Conservation (phyloP, 2,329 filamentous ascomycete species). For the Fusarium aywerte region DNA sequence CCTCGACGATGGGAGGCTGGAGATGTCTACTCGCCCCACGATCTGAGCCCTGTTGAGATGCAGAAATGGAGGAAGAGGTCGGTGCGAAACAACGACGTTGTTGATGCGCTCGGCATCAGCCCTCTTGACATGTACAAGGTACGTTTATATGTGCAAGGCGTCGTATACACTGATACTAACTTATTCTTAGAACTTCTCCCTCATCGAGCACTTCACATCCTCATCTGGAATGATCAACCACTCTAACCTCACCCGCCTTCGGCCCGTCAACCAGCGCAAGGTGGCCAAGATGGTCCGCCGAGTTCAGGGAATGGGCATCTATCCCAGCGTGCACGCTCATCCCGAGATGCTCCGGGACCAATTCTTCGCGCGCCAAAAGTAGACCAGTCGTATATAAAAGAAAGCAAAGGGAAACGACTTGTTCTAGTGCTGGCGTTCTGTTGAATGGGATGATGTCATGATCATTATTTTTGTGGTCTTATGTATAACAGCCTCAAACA, state of each 20-base stretch:
- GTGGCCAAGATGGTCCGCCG: slow-evolving; percentile 92
- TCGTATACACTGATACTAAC: slow-evolving; percentile 4
- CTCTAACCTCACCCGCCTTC: slow-evolving; percentile 78
- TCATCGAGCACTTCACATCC: slow-evolving; percentile 90
- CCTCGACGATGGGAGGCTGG: slow-evolving; percentile 78
- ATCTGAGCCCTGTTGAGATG: slow-evolving; percentile 82
- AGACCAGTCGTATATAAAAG: slow-evolving; percentile 5
- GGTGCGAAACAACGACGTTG: slow-evolving; percentile 73
- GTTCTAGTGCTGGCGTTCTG: slow-evolving; percentile 20
- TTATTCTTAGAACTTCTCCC: slow-evolving; percentile 79
- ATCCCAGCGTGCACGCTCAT: slow-evolving; percentile 91
- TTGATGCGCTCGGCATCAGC: slow-evolving; percentile 82
- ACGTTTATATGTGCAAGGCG: slow-evolving; percentile 18
- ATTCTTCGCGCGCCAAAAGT: slow-evolving; percentile 47
- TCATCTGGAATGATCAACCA: slow-evolving; percentile 86
- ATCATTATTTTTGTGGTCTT: slow-evolving; percentile 44
- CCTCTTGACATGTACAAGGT: slow-evolving; percentile 91
- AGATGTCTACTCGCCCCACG: slow-evolving; percentile 91
- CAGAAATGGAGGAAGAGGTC: slow-evolving; percentile 76
- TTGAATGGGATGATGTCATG: slow-evolving; percentile 40
- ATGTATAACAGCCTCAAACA: slow-evolving; percentile 52
- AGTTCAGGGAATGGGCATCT: slow-evolving; percentile 87
- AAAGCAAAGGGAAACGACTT: background rate
- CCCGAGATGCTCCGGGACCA: slow-evolving; percentile 76
- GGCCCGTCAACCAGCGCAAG: slow-evolving; percentile 90